Base-by-base conservation (phyloP, 495 filamentous ascomycete genomes). In the Usnea hakonensis region DNA sequence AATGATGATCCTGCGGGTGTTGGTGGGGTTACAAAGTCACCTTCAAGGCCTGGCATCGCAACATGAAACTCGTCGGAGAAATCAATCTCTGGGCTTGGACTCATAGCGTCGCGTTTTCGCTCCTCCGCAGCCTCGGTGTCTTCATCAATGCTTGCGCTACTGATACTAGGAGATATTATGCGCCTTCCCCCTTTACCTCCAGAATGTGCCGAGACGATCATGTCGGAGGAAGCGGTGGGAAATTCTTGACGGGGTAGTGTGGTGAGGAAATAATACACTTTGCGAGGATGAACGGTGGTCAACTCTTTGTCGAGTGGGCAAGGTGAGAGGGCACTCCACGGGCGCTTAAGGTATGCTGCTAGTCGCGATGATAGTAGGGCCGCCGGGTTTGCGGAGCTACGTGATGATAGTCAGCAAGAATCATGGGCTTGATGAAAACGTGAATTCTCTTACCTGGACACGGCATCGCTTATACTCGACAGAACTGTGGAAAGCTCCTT, bases 181-280 rank as follows among this genome's bases (percentile, higher is more conserved):
- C 78, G 73, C 61, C 78, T 80, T 58, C 79, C 75, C 14, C 68
- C 68, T 65, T 70, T 70, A 5, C 63, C 64, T 16, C 58, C 64
- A n/a, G 66, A n/a, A 61, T 79, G 41, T 26, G 76, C 37, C 65
- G 72, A 46, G 69, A 71, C 65, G 54, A 77, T 67, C 50, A 80
- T 72, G 67, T 81, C 81, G 41, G 81, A 82, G 33, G 84, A 80
- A 57, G 84, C 83, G 67, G 90, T 86, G 1, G 92, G 91, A 30
- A 97, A 83, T 52, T 90, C 84, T 73, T 95, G 91, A 67, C 85
- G 89, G 55, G 88, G 85, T 64, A 77, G 85, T 10, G 89, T 96
- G 41, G 90, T 94, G 55, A 98, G 83, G 75, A 90, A 97, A 73
- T 92, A 98, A 76, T 95, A 98, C 58, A 95, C 91, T 75, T 94